A percentile compares a stretch with the other conserved stretches of the same genome.
Conservation (phyloP, 2,329 filamentous ascomycete species). For the Peltaster fructicola region DNA sequence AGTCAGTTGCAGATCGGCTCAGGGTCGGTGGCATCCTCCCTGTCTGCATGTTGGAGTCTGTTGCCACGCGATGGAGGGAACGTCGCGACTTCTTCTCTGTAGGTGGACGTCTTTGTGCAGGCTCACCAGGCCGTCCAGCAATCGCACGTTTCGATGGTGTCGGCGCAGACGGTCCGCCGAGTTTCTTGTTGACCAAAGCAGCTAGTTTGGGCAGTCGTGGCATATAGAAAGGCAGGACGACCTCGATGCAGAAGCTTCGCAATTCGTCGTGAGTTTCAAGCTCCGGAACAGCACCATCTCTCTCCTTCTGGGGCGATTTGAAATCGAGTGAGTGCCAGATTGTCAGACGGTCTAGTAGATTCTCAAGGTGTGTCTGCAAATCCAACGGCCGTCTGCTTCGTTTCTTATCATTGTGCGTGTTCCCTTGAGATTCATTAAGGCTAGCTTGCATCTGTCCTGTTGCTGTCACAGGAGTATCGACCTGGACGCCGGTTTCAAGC, state of each 20-base stretch:
- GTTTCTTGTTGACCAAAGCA: slow-evolving; percentile 52
- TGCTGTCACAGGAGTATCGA: slow-evolving; percentile 1
- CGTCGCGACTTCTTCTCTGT: slow-evolving; percentile 26
- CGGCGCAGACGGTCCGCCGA: slow-evolving; percentile 51
- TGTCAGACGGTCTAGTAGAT: slow-evolving; percentile 59
- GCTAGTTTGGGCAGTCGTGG: slow-evolving; percentile 57
- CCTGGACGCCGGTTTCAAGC: slow-evolving; percentile 36
- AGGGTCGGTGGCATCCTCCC: slow-evolving; percentile 43
- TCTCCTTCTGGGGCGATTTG: slow-evolving; percentile 33
- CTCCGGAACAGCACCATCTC: slow-evolving; percentile 8
- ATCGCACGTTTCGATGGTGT: slow-evolving; percentile 35
- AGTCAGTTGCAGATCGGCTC: slow-evolving; percentile 48
- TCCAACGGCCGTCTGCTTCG: slow-evolving; percentile 46
- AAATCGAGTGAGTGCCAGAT: slow-evolving; percentile 67
- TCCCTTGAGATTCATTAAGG: slow-evolving; percentile 1
- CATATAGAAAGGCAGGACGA: slow-evolving; percentile 66
- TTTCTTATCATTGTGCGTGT: slow-evolving; percentile 22
- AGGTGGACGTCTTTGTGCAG: slow-evolving; percentile 17
- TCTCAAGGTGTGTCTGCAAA: slow-evolving; percentile 47
- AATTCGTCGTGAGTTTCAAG: slow-evolving; percentile 39
- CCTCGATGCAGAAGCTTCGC: slow-evolving; percentile 61
- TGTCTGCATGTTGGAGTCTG: slow-evolving; percentile 37
- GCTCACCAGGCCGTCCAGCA: slow-evolving; percentile 21
- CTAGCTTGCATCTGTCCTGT: slow-evolving; percentile 1
- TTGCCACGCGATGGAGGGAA: slow-evolving; percentile 43